Evolutionary conservation across 2,329 filamentous ascomycete genomes (phyloP).

Genomic region (Colletotrichum sublineola): DNA sequence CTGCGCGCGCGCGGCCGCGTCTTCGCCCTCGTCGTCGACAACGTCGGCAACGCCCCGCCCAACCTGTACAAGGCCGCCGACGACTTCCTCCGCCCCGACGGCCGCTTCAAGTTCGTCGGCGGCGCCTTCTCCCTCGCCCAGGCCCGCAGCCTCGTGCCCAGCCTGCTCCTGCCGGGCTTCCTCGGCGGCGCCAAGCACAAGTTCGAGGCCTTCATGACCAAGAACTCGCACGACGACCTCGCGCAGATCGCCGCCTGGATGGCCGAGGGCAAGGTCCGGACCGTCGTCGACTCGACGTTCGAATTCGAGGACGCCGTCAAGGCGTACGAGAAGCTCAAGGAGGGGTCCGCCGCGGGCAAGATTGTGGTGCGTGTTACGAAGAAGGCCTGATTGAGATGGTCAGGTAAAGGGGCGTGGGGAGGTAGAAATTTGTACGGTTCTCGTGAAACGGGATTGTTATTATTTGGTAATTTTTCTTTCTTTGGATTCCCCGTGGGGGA

Average conservation of each 20-base stretch:
- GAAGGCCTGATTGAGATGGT: constrained; percentile 29
- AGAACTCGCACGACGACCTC: constrained; percentile 61
- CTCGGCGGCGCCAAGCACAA: constrained; percentile 58
- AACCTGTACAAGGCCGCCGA: constrained; percentile 67
- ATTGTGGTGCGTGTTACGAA: constrained; percentile 59
- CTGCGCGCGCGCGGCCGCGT: constrained; percentile 62
- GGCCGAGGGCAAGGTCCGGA: constrained; percentile 68
- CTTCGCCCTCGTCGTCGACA: constrained; percentile 70
- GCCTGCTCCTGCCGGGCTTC: constrained; percentile 50
- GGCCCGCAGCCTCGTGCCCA: constrained; percentile 45
- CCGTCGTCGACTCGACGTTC: constrained; percentile 67
- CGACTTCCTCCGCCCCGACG: constrained; percentile 62
- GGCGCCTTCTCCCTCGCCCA: constrained; percentile 51
- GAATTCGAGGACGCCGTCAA: constrained; percentile 67
- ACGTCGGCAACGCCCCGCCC: constrained; percentile 63
- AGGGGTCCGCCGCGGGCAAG: constrained; percentile 71
- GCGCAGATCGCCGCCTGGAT: constrained; percentile 67
- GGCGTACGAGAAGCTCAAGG: constrained; percentile 71
- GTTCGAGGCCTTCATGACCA: constrained; percentile 56
- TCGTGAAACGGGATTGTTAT: neutral
- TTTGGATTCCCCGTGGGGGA: neutral
- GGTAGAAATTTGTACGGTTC: neutral
- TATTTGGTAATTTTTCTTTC: no score
- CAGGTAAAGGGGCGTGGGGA: no score
- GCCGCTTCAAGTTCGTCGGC: constrained; percentile 66